Percentiles rank a stretch among this genome's conserved stretches.
Conservation (phyloP, 139 green algal genomes). For the Ettlia oleoabundans region DNA sequence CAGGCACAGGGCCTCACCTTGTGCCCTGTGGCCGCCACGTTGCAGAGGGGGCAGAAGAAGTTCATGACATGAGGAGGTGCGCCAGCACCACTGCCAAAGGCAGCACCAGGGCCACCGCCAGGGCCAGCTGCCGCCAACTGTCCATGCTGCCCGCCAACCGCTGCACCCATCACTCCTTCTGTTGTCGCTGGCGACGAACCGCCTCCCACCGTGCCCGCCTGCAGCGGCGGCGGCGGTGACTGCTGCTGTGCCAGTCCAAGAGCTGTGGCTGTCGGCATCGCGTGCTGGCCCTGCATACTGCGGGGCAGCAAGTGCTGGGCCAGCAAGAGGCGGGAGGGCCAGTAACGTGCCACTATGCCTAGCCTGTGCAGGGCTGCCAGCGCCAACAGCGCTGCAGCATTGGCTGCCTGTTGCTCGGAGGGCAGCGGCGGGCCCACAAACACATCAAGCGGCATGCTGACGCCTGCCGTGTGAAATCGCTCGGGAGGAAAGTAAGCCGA, state of each 20-base stretch:
- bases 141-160: neutral
- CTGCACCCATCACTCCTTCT: neutral
- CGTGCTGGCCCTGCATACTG: neutral
- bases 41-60: conserved; percentile 34
- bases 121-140: too few relatives aligned
- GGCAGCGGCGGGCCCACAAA: conserved; percentile 16
- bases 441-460: conserved; percentile 15
- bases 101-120: too few relatives aligned
- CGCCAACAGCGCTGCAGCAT: conserved; percentile 29
- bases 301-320: conserved; percentile 30
- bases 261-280: neutral
- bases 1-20: conserved; percentile 31
- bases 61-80: conserved; percentile 4
- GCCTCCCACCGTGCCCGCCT: neutral
- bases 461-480: conserved; percentile 2
- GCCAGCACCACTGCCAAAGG: too few relatives aligned
- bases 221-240: neutral
- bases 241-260: neutral
- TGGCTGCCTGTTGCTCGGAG: conserved; percentile 20
- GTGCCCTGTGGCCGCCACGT: conserved; percentile 32
- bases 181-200: neutral
- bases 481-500: conserved; percentile 22
- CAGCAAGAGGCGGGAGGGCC: conserved; percentile 43
- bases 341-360: conserved; percentile 38
- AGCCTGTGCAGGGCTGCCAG: conserved; percentile 21